These are phyloP conservation scores for Penicillium bialowiezense DNA, from an alignment of 495 filamentous ascomycete species.

Conservation along the genomic window DNA sequence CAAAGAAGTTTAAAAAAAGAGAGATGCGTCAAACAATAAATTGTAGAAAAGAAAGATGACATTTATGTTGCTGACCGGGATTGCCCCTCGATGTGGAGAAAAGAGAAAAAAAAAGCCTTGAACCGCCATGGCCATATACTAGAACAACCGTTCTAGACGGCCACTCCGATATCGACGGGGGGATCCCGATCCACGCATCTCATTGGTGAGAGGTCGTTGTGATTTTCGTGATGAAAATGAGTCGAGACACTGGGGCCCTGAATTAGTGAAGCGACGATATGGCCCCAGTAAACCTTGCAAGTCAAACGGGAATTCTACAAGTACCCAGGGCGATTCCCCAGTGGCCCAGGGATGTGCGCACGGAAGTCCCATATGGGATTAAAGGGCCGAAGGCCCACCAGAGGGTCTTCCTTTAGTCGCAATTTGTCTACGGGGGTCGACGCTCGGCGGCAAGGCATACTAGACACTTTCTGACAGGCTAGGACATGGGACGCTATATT, in stretches of 20 bases:
- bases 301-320: constrained; percentile 13
- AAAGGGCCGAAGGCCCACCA: constrained; percentile 11
- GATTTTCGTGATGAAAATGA: constrained; percentile 19
- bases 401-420: constrained; percentile 4
- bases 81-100: constrained; percentile 20
- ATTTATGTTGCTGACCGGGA: constrained; percentile 23
- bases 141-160: constrained; percentile 28
- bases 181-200: constrained; percentile 18
- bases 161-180: constrained; percentile 21
- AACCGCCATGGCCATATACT: constrained; percentile 17
- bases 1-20: constrained; percentile 13
- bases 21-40: constrained; percentile 9
- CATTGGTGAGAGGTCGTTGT: constrained; percentile 27
- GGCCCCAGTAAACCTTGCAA: constrained; percentile 9
- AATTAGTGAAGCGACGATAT: constrained; percentile 14
- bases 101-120: constrained; percentile 4
- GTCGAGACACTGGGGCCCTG: too few species aligned
- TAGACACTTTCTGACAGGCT: constrained; percentile 12
- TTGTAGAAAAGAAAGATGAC: constrained; percentile 21
- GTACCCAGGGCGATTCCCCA: not conserved
- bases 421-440: constrained; percentile 8
- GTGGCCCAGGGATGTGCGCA: constrained; percentile 8
- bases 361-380: constrained; percentile 15
- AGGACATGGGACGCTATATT: not conserved
- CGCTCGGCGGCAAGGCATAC: constrained; percentile 12